Percentiles rank a stretch among this genome's conserved stretches.
Conservation (phyloP, 139 green algal species). For the Chloropicon primus region DNA sequence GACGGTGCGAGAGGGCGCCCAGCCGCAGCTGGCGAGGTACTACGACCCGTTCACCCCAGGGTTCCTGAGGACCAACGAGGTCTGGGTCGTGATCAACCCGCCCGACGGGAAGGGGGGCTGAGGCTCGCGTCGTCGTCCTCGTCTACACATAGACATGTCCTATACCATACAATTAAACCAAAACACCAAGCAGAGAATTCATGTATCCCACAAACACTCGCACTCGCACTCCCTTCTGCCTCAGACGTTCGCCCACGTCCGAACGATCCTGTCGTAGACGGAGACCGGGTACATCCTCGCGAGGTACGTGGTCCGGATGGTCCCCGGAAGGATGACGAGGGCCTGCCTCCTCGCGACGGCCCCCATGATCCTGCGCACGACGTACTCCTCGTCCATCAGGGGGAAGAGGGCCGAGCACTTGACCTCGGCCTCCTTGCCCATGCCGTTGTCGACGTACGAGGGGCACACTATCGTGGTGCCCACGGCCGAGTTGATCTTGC, state of each 20-base stretch:
- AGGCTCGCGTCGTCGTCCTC: no score
- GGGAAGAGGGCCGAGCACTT: neutral
- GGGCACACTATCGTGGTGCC: neutral
- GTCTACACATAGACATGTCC: no score
- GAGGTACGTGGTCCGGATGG: neutral
- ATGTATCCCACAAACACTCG: no score
- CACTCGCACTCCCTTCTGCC: no score
- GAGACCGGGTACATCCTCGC: neutral
- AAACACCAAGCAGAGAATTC: no score
- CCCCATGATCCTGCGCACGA: neutral
- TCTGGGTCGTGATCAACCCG: conserved; percentile 8
- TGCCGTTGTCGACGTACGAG: neutral
- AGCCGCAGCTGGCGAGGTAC: conserved; percentile 7
- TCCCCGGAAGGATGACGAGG: neutral
- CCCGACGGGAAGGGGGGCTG: neutral
- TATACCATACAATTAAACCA: no score
- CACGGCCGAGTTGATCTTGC: neutral
- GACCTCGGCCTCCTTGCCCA: neutral
- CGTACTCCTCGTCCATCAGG: neutral
- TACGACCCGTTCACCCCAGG: conserved; percentile 20
- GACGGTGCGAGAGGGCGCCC: neutral
- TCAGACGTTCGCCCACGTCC: neutral
- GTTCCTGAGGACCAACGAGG: conserved; percentile 23
- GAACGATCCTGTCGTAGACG: neutral
- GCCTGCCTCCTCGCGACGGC: neutral